These are phyloP conservation scores for Fusarium fujikuroi DNA, from an alignment of 2,329 filamentous ascomycete genomes.

Conservation along the genomic window DNA sequence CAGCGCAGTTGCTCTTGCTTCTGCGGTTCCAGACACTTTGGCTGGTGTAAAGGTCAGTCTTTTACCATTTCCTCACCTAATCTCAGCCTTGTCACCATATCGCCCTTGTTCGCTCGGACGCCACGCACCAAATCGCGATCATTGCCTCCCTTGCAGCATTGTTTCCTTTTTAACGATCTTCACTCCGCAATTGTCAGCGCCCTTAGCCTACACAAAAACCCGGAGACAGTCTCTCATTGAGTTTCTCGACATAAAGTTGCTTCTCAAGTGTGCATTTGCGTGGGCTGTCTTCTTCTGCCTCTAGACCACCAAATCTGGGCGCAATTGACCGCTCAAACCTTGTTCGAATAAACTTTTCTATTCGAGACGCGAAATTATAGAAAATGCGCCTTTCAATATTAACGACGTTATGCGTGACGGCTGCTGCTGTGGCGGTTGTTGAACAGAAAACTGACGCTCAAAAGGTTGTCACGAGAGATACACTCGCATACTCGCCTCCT, in stretches of 20 bases:
- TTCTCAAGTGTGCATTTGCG: background rate
- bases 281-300: too few species aligned
- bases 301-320: background rate
- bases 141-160: background rate
- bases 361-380: background rate
- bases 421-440: slow-evolving; percentile 1
- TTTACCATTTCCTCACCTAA: background rate
- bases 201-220: background rate
- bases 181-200: background rate
- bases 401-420: background rate
- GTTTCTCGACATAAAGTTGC: background rate
- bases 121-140: background rate
- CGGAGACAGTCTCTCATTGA: background rate
- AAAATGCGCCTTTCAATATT: slow-evolving; percentile 29
- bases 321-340: background rate
- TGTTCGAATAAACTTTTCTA: background rate
- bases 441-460: slow-evolving; percentile 39
- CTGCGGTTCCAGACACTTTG: slow-evolving; percentile 11
- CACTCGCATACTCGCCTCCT: slow-evolving; percentile 61
- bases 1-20: slow-evolving; percentile 29
- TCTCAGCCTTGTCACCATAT: background rate
- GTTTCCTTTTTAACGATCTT: background rate
- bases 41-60: slow-evolving; percentile 28
- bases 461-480: slow-evolving; percentile 31
- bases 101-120: background rate